Conservation (phyloP, 2,329 filamentous ascomycete genomes). For the Verticillium dahliae region DNA sequence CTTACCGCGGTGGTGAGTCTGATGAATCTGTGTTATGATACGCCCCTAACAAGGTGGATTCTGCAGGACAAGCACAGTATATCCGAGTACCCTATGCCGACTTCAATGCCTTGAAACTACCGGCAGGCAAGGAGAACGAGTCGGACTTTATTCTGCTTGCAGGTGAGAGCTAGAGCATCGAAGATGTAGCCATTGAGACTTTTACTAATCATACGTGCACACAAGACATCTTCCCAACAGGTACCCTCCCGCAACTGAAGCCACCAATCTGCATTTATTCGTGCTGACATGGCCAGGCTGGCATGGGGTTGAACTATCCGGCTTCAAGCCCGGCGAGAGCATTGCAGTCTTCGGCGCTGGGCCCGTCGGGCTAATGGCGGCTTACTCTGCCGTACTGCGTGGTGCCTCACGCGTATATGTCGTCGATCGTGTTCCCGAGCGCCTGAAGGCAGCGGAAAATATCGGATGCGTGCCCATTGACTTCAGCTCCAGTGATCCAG, state of each 20-base stretch:
- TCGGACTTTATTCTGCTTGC: conserved; percentile 49
- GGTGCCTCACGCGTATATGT: conserved; percentile 57
- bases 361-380: conserved; percentile 60
- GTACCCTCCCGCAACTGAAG: conserved; percentile 5
- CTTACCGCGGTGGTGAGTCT: conserved; percentile 30
- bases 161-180: conserved; percentile 18
- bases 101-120: conserved; percentile 58
- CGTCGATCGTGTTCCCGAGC: conserved; percentile 55
- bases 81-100: conserved; percentile 60
- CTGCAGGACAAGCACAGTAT: conserved; percentile 49
- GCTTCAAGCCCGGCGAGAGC: conserved; percentile 54
- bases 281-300: conserved; percentile 29
- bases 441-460: conserved; percentile 51
- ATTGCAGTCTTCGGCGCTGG: conserved; percentile 60
- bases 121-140: conserved; percentile 54
- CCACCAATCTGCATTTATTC: not conserved
- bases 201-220: conserved; percentile 12
- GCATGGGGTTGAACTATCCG: conserved; percentile 50
- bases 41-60: not conserved
- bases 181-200: not conserved
- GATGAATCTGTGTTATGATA: conserved; percentile 8
- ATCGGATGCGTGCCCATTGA: conserved; percentile 57
- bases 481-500: conserved; percentile 52
- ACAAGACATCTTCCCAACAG: conserved; percentile 26
- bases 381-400: conserved; percentile 54